Evolutionary conservation across 768 basidiomycete species (phyloP).

Genomic region (Collybia nuda): DNA sequence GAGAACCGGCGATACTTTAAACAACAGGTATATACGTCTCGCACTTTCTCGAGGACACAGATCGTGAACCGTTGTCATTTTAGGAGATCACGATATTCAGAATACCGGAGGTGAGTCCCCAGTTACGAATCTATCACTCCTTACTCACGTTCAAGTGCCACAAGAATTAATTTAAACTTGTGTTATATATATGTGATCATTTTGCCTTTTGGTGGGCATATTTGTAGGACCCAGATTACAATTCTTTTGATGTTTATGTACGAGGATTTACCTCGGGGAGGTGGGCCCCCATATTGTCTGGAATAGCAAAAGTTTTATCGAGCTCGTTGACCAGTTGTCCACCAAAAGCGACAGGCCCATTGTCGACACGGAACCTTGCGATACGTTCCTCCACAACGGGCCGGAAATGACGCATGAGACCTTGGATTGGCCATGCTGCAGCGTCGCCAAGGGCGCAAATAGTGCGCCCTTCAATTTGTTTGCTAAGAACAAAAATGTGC

Average conservation of each 20-base stretch:
- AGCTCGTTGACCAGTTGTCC: constrained; percentile 69
- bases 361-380: constrained; percentile 64
- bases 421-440: constrained; percentile 98
- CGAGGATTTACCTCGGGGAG: constrained; percentile 28
- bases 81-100: constrained; percentile 20
- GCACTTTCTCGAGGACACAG: not conserved
- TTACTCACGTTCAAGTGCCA: not conserved
- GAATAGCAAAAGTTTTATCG: constrained; percentile 68
- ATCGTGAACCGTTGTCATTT: not conserved
- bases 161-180: constrained; percentile 1
- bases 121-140: not conserved
- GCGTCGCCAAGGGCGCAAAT: constrained; percentile 98
- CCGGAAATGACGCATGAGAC: constrained; percentile 96
- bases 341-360: constrained; percentile 89
- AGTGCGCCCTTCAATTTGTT: constrained; percentile 95
- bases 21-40: constrained; percentile 65
- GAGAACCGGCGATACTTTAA: constrained; percentile 98
- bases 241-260: not conserved
- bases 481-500: constrained; percentile 51
- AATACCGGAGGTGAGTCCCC: constrained; percentile 17
- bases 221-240: no score
- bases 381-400: constrained; percentile 93
- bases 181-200: not conserved
- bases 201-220: no score
- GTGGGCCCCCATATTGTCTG: constrained; percentile 71